Conservation (phyloP, 345 rosid species). For the Hibiscus trionum region DNA sequence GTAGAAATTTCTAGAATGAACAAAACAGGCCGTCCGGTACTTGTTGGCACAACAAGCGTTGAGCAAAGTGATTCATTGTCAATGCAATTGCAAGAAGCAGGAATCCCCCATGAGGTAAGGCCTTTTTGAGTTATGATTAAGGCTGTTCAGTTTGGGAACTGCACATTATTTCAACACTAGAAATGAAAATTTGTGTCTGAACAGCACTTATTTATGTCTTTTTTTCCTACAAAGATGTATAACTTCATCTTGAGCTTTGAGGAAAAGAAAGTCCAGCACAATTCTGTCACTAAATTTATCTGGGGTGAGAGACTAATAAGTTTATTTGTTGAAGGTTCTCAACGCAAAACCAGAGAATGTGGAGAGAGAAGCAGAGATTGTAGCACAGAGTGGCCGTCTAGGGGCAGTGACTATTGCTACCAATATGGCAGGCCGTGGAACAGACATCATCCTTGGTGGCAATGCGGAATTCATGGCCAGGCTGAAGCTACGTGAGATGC, state of each 20-base stretch:
- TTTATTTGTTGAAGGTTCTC: constrained; percentile 55
- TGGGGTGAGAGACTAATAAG: constrained; percentile 12
- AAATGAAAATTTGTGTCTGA: neutral
- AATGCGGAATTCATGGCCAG: constrained; percentile 98
- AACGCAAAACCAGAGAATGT: constrained; percentile 99
- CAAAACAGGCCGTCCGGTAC: constrained; percentile 86
- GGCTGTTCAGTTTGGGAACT: neutral
- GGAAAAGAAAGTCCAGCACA: neutral
- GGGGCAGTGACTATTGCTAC: constrained; percentile 98
- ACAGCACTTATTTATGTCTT: neutral
- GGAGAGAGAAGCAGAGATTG: constrained; percentile 99
- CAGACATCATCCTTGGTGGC: constrained; percentile 96
- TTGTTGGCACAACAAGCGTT: constrained; percentile 98
- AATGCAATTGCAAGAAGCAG: constrained; percentile 68
- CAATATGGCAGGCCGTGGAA: constrained; percentile 99
- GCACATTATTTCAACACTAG: neutral
- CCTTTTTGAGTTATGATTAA: neutral
- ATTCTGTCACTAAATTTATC: neutral
- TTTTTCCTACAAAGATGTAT: neutral
- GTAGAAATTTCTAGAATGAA: constrained; percentile 95
- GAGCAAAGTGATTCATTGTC: constrained; percentile 95
- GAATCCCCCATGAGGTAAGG: constrained; percentile 86
- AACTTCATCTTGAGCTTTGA: neutral
- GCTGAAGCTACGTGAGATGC: constrained; percentile 93
- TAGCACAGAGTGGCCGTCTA: constrained; percentile 96